phyloP scores from a whole-genome alignment of 1,284 basidiomycete species.

The Schizophyllum amplum region DNA sequence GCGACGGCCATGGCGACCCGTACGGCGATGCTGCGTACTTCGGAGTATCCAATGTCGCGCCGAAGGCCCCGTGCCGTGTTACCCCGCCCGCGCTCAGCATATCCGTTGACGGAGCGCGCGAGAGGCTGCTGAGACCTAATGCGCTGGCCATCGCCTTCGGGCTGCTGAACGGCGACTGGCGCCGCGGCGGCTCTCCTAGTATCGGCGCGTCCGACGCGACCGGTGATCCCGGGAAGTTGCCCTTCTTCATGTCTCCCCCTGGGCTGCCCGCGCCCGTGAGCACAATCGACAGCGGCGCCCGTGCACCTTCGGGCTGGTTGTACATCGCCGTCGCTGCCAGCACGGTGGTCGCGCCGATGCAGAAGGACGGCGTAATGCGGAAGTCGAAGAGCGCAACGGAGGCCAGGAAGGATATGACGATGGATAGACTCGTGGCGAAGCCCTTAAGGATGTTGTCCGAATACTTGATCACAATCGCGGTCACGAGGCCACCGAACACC shows the following conservation, averaged over 20 bases:
- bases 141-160: not conserved
- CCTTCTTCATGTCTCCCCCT: not conserved
- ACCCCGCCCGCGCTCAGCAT: not conserved
- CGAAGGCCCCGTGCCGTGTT: not conserved
- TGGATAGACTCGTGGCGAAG: conserved; percentile 90
- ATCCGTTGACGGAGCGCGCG: not conserved
- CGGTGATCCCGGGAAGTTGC: not conserved
- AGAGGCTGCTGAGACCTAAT: not conserved
- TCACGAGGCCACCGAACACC: conserved; percentile 89
- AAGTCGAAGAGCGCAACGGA: conserved; percentile 88
- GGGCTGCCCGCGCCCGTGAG: not conserved
- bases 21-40: not conserved
- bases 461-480: conserved; percentile 85
- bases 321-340: conserved; percentile 86
- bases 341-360: conserved; percentile 80
- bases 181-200: not conserved
- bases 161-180: not conserved
- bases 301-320: conserved; percentile 40
- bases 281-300: not conserved
- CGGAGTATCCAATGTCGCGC: not conserved
- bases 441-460: conserved; percentile 91
- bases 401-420: conserved; percentile 90
- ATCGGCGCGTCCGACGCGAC: not conserved
- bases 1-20: not conserved
- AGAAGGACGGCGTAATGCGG: conserved; percentile 78